Conservation (phyloP, 148 eudicot species). For the Linanthus parryae region DNA sequence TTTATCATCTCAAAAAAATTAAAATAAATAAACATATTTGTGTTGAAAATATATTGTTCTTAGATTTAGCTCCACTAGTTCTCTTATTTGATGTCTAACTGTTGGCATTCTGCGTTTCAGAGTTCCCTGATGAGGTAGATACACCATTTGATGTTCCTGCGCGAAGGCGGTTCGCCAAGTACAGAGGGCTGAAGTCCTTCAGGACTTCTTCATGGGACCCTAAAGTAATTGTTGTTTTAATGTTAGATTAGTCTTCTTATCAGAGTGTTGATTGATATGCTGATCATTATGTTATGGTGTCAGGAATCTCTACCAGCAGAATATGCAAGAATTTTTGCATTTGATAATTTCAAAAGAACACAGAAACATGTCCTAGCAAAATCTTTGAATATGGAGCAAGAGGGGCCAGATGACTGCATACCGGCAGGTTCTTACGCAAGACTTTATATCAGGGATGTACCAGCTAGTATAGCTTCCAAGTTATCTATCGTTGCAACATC, state of each 20-base stretch:
- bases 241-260: neutral
- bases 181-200: conserved; percentile 91
- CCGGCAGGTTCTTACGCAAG: conserved; percentile 58
- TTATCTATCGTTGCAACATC: conserved; percentile 35
- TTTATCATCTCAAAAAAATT: too few relatives aligned
- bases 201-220: conserved; percentile 98
- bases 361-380: conserved; percentile 82
- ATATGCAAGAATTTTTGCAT: conserved; percentile 75
- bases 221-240: conserved; percentile 35
- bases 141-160: conserved; percentile 89
- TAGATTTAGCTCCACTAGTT: conserved; percentile 1
- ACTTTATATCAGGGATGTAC: conserved; percentile 69
- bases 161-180: conserved; percentile 86
- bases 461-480: conserved; percentile 52
- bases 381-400: conserved; percentile 56
- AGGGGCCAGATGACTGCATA: conserved; percentile 38
- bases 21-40: neutral
- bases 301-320: conserved; percentile 92
- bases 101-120: conserved; percentile 32
- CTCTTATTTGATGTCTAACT: neutral
- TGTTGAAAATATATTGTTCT: neutral
- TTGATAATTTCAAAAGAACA: conserved; percentile 80
- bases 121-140: conserved; percentile 95
- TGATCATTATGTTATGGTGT: conserved; percentile 5
- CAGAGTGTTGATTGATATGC: neutral